phyloP scores from a whole-genome alignment of 805 yeast species.

The Sungouiozyma ichnusensis region DNA sequence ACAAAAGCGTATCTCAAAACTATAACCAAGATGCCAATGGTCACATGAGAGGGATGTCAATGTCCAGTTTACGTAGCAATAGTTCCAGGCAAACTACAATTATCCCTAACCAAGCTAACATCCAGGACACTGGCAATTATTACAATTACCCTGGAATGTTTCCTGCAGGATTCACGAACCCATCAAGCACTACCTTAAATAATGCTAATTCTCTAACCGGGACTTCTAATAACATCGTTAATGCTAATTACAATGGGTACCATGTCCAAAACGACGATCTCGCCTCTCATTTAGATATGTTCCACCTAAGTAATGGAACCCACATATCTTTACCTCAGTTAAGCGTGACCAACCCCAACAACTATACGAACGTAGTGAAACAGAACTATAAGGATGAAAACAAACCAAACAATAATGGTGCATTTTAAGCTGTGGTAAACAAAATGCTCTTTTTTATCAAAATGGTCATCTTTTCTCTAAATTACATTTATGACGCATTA shows the following conservation, averaged over 20 bases:
- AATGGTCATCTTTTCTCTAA: neutral
- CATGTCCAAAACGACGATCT: conserved; percentile 18
- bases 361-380: conserved; percentile 3
- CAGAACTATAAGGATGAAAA: conserved; percentile 1
- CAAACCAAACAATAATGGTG: conserved; percentile 1
- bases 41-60: conserved; percentile 25
- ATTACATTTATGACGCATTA: too few relatives aligned
- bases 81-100: conserved; percentile 22
- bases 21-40: conserved; percentile 12
- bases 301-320: conserved; percentile 21
- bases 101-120: conserved; percentile 4
- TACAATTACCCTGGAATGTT: conserved; percentile 27
- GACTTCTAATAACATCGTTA: conserved; percentile 7
- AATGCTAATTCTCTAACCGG: neutral
- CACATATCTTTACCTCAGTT: conserved; percentile 25
- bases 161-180: conserved; percentile 10
- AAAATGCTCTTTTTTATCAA: neutral
- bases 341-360: conserved; percentile 19
- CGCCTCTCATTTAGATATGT: conserved; percentile 22
- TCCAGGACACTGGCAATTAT: conserved; percentile 9
- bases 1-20: conserved; percentile 19
- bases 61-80: conserved; percentile 23
- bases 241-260: neutral
- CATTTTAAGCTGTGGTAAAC: neutral
- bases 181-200: conserved; percentile 3